phyloP scores from a whole-genome alignment of 306 rosid species.

The Datisca glomerata region DNA sequence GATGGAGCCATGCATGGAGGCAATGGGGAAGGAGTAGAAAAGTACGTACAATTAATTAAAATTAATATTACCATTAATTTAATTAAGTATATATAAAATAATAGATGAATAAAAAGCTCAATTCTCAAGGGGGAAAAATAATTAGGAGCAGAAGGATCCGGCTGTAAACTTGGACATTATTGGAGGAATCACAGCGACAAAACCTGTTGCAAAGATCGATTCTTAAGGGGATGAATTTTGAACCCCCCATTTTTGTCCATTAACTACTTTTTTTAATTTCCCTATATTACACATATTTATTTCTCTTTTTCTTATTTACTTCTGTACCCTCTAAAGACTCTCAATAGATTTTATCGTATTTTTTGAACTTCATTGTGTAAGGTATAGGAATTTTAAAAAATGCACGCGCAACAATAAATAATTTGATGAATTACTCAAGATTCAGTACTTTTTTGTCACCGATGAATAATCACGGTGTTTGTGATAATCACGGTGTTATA shows the following conservation, averaged over 20 bases:
- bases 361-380: no score
- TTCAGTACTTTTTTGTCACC: no score
- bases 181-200: conserved; percentile 49
- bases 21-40: conserved; percentile 21
- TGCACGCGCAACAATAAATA: no score
- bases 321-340: no score
- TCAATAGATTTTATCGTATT: no score
- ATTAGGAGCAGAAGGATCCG: conserved; percentile 70
- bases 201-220: conserved; percentile 47
- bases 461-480: no score
- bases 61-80: conserved; percentile 8
- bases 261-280: conserved; percentile 18
- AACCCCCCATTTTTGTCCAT: background rate
- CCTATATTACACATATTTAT: conserved; percentile 9
- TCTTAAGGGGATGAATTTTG: conserved; percentile 22
- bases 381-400: no score
- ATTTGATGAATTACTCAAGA: no score
- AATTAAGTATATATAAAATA: background rate
- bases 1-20: conserved; percentile 12
- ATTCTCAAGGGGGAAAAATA: conserved; percentile 32
- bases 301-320: conserved; percentile 5
- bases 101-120: conserved; percentile 26
- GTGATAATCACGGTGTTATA: no score
- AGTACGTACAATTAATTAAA: conserved; percentile 26
- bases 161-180: conserved; percentile 59